phyloP scores from a whole-genome alignment of 2,329 filamentous ascomycete species.

The Xylaria sp. region DNA sequence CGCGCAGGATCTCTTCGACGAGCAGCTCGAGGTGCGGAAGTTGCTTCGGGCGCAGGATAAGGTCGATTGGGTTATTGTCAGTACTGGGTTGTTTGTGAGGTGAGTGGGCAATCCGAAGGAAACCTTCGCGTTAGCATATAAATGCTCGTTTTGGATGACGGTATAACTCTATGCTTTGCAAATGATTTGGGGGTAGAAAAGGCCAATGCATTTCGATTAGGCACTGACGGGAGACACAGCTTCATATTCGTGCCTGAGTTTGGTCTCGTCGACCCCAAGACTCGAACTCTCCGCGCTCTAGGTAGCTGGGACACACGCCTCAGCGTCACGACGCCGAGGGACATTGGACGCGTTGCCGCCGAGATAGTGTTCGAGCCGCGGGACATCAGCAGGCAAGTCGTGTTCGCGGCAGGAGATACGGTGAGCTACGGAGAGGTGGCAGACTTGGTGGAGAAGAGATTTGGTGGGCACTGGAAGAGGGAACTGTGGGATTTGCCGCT shows the following conservation, averaged over 20 bases:
- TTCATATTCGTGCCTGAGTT: constrained; percentile 74
- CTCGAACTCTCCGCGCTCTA: constrained; percentile 62
- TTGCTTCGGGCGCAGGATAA: constrained; percentile 59
- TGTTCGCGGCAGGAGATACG: constrained; percentile 67
- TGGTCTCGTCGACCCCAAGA: constrained; percentile 67
- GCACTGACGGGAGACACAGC: constrained; percentile 53
- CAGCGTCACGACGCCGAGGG: constrained; percentile 70
- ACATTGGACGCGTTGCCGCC: constrained; percentile 72
- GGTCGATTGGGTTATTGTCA: constrained; percentile 72
- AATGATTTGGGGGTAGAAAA: background rate
- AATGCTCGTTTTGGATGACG: no score
- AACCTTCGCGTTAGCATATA: background rate
- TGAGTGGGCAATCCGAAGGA: constrained; percentile 5
- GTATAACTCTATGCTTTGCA: no score
- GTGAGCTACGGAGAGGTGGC: constrained; percentile 62
- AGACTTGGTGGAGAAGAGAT: constrained; percentile 58
- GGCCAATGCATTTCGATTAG: background rate
- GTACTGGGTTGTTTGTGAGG: constrained; percentile 72
- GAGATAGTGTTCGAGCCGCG: constrained; percentile 62
- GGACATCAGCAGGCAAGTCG: constrained; percentile 51
- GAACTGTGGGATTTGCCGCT: constrained; percentile 58
- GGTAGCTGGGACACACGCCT: constrained; percentile 71
- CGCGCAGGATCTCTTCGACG: constrained; percentile 73
- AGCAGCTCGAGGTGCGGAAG: constrained; percentile 70
- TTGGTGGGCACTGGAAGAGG: constrained; percentile 54